Conservation (phyloP, 108 stramenopile genomes). For the Nitzschia sp. region DNA sequence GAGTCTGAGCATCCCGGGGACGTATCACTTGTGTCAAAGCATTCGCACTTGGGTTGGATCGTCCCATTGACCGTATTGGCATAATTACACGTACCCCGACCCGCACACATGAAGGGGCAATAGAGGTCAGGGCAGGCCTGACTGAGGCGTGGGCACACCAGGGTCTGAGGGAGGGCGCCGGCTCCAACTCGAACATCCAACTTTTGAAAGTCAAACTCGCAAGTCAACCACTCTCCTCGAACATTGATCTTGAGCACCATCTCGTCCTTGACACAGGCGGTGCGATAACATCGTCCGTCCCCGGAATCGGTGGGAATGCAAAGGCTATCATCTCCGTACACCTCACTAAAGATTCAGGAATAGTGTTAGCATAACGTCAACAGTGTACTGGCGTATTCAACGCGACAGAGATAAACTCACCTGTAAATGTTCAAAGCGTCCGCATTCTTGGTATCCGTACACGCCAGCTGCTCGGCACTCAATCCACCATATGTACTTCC, state of each 20-base stretch:
- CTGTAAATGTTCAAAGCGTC: constrained; percentile 60
- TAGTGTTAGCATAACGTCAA: too few relatives aligned
- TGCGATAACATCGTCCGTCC: constrained; percentile 73
- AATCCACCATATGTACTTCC: constrained; percentile 68
- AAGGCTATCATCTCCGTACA: constrained; percentile 66
- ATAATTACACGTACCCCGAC: constrained; percentile 77
- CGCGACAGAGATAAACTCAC: constrained; percentile 16
- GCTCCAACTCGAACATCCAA: constrained; percentile 42
- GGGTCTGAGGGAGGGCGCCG: constrained; percentile 39
- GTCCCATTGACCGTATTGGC: constrained; percentile 47
- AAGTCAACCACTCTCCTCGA: constrained; percentile 45
- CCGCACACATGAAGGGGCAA: constrained; percentile 82
- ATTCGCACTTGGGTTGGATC: constrained; percentile 69
- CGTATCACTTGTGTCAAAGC: constrained; percentile 74
- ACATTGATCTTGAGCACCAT: constrained; percentile 52
- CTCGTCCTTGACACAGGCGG: constrained; percentile 72
- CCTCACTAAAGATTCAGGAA: constrained; percentile 67
- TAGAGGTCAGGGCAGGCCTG: constrained; percentile 83
- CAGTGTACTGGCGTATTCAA: too few relatives aligned
- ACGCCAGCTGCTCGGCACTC: constrained; percentile 64
- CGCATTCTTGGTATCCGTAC: constrained; percentile 55
- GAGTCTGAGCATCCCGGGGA: constrained; percentile 82
- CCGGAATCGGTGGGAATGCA: constrained; percentile 74
- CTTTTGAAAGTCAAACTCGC: constrained; percentile 77
- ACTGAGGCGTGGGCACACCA: constrained; percentile 63